Evolutionary conservation across 176 grass and related monocot species (phyloP).

Genomic region (Ensete glaucum): DNA sequence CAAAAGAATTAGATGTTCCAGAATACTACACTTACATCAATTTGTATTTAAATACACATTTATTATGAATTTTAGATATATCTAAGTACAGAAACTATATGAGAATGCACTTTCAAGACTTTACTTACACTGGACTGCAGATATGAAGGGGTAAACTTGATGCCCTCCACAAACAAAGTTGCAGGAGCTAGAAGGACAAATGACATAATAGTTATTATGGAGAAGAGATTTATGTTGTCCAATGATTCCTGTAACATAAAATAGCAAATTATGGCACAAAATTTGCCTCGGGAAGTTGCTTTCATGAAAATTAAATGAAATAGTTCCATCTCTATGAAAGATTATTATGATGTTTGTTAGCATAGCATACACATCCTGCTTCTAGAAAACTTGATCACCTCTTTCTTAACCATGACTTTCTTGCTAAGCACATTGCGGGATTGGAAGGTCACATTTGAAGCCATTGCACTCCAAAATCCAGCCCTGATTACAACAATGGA

Average conservation of each 20-base stretch:
- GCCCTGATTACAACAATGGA: conserved; percentile 30
- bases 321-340: background rate
- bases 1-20: background rate
- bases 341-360: too few species aligned
- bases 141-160: conserved; percentile 67
- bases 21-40: background rate
- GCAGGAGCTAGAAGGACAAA: conserved; percentile 76
- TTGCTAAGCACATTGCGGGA: conserved; percentile 96
- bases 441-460: conserved; percentile 92
- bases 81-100: background rate
- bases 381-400: conserved; percentile 31
- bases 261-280: background rate
- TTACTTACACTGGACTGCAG: conserved; percentile 74
- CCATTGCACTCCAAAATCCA: conserved; percentile 93
- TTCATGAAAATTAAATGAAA: background rate
- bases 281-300: background rate
- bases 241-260: conserved; percentile 44
- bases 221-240: conserved; percentile 89
- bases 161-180: conserved; percentile 66
- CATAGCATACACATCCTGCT: background rate
- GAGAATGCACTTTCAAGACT: background rate
- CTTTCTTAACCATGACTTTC: conserved; percentile 97
- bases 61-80: too few species aligned
- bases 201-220: conserved; percentile 94
- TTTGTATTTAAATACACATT: background rate